Base-by-base conservation (phyloP, 352 stramenopile species). In the Globisporangium rhizosaccharum region DNA sequence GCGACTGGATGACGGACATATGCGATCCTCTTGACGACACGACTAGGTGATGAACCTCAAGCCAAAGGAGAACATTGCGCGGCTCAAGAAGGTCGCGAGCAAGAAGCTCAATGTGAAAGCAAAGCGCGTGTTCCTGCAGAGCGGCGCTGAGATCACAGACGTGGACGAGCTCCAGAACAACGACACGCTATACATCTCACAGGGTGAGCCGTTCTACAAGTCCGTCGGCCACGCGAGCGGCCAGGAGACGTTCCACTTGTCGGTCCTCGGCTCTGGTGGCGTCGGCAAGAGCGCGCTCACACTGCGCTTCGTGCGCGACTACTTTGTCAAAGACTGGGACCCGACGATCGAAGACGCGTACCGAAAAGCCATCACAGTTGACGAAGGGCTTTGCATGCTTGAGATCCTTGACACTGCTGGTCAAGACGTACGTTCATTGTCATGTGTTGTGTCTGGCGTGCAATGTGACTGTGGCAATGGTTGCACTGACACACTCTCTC, bases 331-430 rank as follows among this genome's bases (percentile, higher is more conserved):
- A 49, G 87, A 97, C 66, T 97, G 88, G 84, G 88, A 97, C 62
- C 88, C 88, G 46, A 97, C 88, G 2, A 94, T 97, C 57, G 88
- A 97, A 61, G 88, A 97, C 66, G 88, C 88, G 15, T 97, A 97
- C 67, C 75, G 85, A 51, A 95, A 95, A 75, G 84, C 84, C 33
- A 77, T 96, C 49, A 86, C 74, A 17, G 87, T 96, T 39, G 83
- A 94, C 62, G 84, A 94, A 18, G 76, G 82, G 52, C 67, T 92
- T 12, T 92, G 82, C 50, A 94, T 92, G 81, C 79, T 96, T 8
- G 85, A 96, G 68, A 94, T 97, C 63, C 71, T 97, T 52, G 88
- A 97, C 53, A 97, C 88, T 46, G 88, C 88, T 51, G 88, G 88
- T 11, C 88, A 97, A 58, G 88, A 96, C 62, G 77, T 87, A 70